Base-by-base conservation (phyloP, 2,329 filamentous ascomycete species). In the Epichloe hybrida region DNA sequence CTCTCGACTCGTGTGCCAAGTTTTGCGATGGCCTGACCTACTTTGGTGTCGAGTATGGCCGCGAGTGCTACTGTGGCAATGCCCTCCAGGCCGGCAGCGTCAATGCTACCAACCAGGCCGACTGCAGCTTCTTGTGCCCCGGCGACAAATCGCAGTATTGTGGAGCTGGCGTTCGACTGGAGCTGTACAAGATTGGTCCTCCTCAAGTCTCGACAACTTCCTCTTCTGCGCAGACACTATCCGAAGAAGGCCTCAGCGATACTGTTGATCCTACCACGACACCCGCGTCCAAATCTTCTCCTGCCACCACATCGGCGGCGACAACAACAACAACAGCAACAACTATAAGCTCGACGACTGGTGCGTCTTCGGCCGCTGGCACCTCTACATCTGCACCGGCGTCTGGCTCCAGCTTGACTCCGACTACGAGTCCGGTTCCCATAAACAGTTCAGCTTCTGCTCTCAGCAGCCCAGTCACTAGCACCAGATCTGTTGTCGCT, bases 1-100 rank as follows among this genome's bases (percentile, higher is more conserved):
- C 65, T 0, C 57, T 68, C 8, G 59, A 66, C 12, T 52, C 53
- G 0, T 69, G 67, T 46, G 52, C 67, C 6, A 58, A 62, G 38
- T 59, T 59, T 2, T 69, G 67, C 44, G 57, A 56, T 27, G 57
- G 61, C 20, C 68, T 62, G 49, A 61, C 60, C 6, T 69, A 61
- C 27, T 66, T 63, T 2, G 67, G 67, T 9, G 60, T 69, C 4
- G 65, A 70, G 46, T 69, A 69, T 35, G 65, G 65, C 2, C 59
- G 58, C 1, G 67, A 69, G 36, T 69, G 67, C 17, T 70, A 64
- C 58, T 70, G 67, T 38, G 65, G 65, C 8, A 59, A 66, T 46
- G 48, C 44, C 0, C 53, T 69, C 8, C 59, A 61, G 20, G 55
- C 57, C 4, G 66, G 65, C 1, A 60, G 56, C 52, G 36, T 52